phyloP scores from a whole-genome alignment of 2,329 filamentous ascomycete species.

The Colletotrichum plurivorum region DNA sequence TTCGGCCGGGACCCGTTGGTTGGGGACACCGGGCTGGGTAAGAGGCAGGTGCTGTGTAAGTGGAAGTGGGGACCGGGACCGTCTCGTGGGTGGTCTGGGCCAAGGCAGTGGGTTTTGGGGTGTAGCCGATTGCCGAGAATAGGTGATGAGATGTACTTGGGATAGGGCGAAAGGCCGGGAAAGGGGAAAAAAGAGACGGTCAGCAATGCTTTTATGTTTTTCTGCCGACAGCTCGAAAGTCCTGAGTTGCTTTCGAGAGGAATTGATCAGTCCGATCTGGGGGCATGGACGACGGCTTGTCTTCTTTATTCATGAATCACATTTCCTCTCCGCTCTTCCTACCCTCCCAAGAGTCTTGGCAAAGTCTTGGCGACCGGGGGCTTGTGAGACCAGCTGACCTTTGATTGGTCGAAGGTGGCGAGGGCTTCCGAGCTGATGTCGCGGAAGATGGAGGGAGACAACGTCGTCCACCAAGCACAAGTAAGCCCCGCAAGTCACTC shows the following conservation, averaged over 20 bases:
- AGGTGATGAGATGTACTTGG: conserved; percentile 23
- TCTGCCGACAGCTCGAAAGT: conserved; percentile 22
- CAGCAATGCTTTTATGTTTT: conserved; percentile 40
- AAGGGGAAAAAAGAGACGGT: conserved; percentile 23
- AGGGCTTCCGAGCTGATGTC: conserved; percentile 39
- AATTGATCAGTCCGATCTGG: conserved; percentile 22
- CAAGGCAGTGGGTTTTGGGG: conserved; percentile 5
- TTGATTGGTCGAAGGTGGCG: conserved; percentile 31
- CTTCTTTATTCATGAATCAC: conserved; percentile 41
- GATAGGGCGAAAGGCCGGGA: conserved; percentile 8
- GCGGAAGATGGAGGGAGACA: conserved; percentile 28
- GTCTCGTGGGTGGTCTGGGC: neutral
- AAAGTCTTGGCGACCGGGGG: conserved; percentile 38
- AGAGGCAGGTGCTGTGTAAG: conserved; percentile 27
- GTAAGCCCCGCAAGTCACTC: neutral
- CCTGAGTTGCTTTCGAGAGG: conserved; percentile 22
- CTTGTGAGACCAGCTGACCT: conserved; percentile 17
- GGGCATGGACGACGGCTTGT: conserved; percentile 36
- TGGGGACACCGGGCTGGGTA: neutral
- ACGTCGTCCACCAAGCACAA: neutral
- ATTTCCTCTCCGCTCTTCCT: conserved; percentile 41
- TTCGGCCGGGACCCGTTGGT: conserved; percentile 22
- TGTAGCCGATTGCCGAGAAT: conserved; percentile 33
- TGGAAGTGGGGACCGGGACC: conserved; percentile 25
- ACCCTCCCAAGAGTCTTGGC: conserved; percentile 36